Evolutionary conservation across 2,329 filamentous ascomycete species (phyloP).

Genomic region (Cadophora gregata): DNA sequence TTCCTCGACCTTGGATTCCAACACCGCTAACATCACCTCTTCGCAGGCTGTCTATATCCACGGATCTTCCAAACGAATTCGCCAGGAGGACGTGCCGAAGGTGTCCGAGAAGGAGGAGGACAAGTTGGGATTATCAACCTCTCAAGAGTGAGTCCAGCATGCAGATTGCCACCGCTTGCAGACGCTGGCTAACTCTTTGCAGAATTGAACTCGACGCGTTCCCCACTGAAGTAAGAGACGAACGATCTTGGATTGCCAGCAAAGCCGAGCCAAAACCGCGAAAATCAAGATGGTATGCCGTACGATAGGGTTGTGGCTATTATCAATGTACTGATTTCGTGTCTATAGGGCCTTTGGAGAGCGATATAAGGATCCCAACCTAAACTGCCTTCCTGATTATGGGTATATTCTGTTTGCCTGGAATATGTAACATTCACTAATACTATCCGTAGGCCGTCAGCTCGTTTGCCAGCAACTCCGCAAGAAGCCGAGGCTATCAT

Average conservation of each 20-base stretch:
- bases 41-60: conserved; percentile 5
- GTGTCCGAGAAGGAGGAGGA: neutral
- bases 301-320: neutral
- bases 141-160: neutral
- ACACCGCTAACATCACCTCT: conserved; percentile 20
- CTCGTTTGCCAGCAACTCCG: neutral
- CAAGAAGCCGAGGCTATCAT: neutral
- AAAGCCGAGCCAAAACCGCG: neutral
- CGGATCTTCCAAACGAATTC: neutral
- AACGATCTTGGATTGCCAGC: conserved; percentile 4
- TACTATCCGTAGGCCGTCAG: neutral
- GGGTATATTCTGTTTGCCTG: neutral
- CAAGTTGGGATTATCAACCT: neutral
- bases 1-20: conserved; percentile 4
- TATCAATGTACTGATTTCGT: neutral
- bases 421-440: neutral
- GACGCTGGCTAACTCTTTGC: conserved; percentile 3
- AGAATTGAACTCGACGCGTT: conserved; percentile 19
- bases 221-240: conserved; percentile 16
- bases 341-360: neutral
- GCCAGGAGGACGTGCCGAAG: neutral
- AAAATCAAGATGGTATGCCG: conserved; percentile 3
- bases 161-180: too few species aligned
- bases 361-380: neutral
- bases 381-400: conserved; percentile 1